Conservation (phyloP, 164 flowering plant genomes). For the Vitis rotundifolia region DNA sequence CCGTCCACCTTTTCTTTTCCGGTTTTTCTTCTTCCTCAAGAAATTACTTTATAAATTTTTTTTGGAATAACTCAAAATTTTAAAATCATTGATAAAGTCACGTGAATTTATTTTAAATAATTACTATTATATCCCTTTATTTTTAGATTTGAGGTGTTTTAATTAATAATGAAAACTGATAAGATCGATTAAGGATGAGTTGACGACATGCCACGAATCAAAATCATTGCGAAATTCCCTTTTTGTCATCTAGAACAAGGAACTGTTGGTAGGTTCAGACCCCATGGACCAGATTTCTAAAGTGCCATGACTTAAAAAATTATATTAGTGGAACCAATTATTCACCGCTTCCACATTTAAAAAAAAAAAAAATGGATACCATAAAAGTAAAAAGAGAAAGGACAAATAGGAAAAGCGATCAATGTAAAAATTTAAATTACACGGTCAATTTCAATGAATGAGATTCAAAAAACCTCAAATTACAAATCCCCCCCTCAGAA, state of each 20-base stretch:
- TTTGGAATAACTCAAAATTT: too few relatives aligned
- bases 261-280: slow-evolving; percentile 36
- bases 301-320: slow-evolving; percentile 20
- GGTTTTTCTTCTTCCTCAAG: background rate
- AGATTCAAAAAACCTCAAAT: slow-evolving; percentile 15
- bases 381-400: background rate
- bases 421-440: too few relatives aligned
- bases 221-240: slow-evolving; percentile 9
- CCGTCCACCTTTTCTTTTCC: background rate
- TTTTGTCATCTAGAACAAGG: slow-evolving; percentile 24
- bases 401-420: background rate
- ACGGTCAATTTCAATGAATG: slow-evolving; percentile 24
- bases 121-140: too few relatives aligned
- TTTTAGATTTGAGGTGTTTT: too few relatives aligned
- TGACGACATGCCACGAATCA: slow-evolving; percentile 14
- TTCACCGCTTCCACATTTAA: slow-evolving; percentile 16
- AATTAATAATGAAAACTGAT: too few relatives aligned
- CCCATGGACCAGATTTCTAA: slow-evolving; percentile 38
- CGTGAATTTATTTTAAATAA: too few relatives aligned
- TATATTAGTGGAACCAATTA: slow-evolving; percentile 49
- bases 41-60: too few relatives aligned
- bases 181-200: too few relatives aligned
- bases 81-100: too few relatives aligned
- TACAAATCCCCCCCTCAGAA: slow-evolving; percentile 20
- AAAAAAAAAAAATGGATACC: background rate